A percentile compares a stretch with the other conserved stretches of the same genome.
Evolutionary conservation across 1,139 yeast genomes (phyloP).

Genomic region (Tardiomyces digboiensis): DNA sequence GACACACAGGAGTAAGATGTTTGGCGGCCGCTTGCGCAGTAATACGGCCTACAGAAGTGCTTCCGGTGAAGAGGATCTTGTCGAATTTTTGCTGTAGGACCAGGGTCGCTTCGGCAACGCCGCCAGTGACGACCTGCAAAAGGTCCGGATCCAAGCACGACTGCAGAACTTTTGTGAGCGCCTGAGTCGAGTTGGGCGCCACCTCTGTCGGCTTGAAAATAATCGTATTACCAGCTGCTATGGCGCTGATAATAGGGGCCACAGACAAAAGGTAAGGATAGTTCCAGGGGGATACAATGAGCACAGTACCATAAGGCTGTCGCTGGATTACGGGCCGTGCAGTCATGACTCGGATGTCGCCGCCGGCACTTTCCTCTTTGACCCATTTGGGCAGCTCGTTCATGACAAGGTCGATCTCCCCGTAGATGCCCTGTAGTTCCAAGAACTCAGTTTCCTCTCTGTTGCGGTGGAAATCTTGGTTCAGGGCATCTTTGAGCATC

Average conservation of each 20-base stretch:
- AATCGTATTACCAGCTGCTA: constrained; percentile 83
- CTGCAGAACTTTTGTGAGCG: constrained; percentile 46
- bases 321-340: constrained; percentile 46
- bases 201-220: constrained; percentile 74
- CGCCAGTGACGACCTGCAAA: constrained; percentile 65
- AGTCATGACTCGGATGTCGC: constrained; percentile 38
- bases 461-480: constrained; percentile 57
- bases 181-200: constrained; percentile 52
- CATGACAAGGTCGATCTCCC: constrained; percentile 54
- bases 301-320: constrained; percentile 68
- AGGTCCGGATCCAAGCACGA: constrained; percentile 45
- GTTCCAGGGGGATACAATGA: constrained; percentile 79
- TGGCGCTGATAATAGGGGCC: constrained; percentile 66
- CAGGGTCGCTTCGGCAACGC: constrained; percentile 56
- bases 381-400: constrained; percentile 53
- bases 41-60: constrained; percentile 63
- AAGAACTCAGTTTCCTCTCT: constrained; percentile 48
- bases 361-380: constrained; percentile 39
- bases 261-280: constrained; percentile 65
- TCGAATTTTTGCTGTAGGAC: constrained; percentile 63
- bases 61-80: constrained; percentile 84
- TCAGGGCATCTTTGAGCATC: constrained; percentile 46
- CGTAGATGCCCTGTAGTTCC: constrained; percentile 44
- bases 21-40: constrained; percentile 79
- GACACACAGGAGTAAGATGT: constrained; percentile 65